Conservation (phyloP, 169 alveolate genomes). For the Plasmodium vinckei region DNA sequence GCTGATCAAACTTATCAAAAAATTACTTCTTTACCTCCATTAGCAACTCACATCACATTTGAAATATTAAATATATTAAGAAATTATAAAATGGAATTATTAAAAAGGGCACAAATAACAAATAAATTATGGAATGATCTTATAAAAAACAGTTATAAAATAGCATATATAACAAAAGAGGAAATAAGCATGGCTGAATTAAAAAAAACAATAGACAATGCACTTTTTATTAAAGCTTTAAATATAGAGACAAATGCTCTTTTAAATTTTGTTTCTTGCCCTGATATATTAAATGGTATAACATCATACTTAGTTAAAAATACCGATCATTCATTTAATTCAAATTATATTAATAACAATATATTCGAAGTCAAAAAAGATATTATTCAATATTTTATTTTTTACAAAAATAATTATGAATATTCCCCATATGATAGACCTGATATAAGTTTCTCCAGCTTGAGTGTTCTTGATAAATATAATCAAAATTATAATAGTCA, state of each 20-base stretch:
- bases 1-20: constrained; percentile 62
- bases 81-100: constrained; percentile 55
- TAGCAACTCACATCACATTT: constrained; percentile 72
- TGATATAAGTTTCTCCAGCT: constrained; percentile 66
- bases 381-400: constrained; percentile 53
- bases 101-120: constrained; percentile 58
- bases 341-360: constrained; percentile 32
- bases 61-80: constrained; percentile 59
- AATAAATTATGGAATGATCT: constrained; percentile 53
- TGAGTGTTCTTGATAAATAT: constrained; percentile 38
- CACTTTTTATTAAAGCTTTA: constrained; percentile 59
- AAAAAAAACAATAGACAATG: constrained; percentile 54
- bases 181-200: constrained; percentile 62
- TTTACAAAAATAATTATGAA: constrained; percentile 53
- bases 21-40: constrained; percentile 46
- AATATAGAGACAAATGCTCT: constrained; percentile 64
- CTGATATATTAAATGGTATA: constrained; percentile 57
- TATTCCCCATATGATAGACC: constrained; percentile 36
- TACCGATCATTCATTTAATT: constrained; percentile 29
- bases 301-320: constrained; percentile 66
- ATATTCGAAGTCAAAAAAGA: constrained; percentile 57
- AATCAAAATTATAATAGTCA: constrained; percentile 33
- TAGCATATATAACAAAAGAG: constrained; percentile 56
- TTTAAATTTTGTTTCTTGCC: constrained; percentile 58
- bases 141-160: constrained; percentile 60